phyloP scores from a whole-genome alignment of 2,329 filamentous ascomycete species.

The Colletotrichum sp. region DNA sequence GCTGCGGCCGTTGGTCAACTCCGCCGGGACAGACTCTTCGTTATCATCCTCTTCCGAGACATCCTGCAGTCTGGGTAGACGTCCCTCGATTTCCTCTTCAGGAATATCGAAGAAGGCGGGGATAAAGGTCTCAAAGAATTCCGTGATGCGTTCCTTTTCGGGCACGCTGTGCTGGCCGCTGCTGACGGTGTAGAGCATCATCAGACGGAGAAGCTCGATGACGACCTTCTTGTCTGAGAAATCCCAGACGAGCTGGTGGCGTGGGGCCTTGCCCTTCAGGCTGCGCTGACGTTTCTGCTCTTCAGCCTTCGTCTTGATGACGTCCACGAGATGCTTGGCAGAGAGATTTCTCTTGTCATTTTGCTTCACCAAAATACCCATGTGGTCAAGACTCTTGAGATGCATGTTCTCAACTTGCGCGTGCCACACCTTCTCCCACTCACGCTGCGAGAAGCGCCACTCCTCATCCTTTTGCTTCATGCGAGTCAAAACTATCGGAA shows the following conservation, averaged over 20 bases:
- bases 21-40: conserved; percentile 75
- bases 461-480: conserved; percentile 97
- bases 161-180: conserved; percentile 74
- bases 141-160: conserved; percentile 75
- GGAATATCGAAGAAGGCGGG: conserved; percentile 79
- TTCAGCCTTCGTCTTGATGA: conserved; percentile 91
- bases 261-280: conserved; percentile 64
- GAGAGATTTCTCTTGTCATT: conserved; percentile 92
- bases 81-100: conserved; percentile 70
- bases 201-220: conserved; percentile 64
- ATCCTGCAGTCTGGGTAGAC: conserved; percentile 71
- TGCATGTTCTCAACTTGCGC: conserved; percentile 94
- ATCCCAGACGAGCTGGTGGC: conserved; percentile 77
- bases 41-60: conserved; percentile 78
- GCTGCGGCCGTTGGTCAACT: conserved; percentile 71
- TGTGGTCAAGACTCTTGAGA: conserved; percentile 95
- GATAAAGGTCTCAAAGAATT: conserved; percentile 79
- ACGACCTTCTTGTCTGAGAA: conserved; percentile 76
- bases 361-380: conserved; percentile 88
- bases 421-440: conserved; percentile 99
- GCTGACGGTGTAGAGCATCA: conserved; percentile 69
- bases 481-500: conserved; percentile 86
- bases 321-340: conserved; percentile 86
- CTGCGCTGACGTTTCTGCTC: conserved; percentile 80
- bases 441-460: conserved; percentile 94